Evolutionary conservation across 1,139 yeast species (phyloP), one percentile per base, ranked within the genome.

Genomic region (Geotrichum phurueaensis): DNA sequence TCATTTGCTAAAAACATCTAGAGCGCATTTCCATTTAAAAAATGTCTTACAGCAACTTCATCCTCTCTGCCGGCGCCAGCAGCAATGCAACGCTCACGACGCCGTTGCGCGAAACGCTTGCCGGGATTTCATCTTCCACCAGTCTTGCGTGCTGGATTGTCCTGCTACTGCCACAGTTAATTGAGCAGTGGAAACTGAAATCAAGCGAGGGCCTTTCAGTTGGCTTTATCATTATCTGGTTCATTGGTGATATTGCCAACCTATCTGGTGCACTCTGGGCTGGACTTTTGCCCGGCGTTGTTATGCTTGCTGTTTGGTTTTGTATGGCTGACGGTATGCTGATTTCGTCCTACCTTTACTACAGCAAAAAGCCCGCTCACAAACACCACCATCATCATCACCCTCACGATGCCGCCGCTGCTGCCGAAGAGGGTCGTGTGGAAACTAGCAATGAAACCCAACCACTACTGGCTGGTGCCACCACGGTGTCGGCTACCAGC

Each of bases 171-270:
- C 96, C 96, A 1, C 96, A 89, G 73, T 79, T 88, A 54, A 81
- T 88, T 49, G 96, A 88, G 71, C 95, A 88, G 73, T 88, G 92
- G 92, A 76, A 87, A 62, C 75, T 84, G 59, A 85, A 87, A 70
- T 82, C 89, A 27, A 89, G 91, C 3, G 94, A 87, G 49, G 96
- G 96, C 4, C 84, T 88, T 25, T 85, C 95, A 43, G 79, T 86
- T 49, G 82, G 86, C 2, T 88, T 88, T 69, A 79, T 88, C 39
- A 68, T 81, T 20, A 81, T 86, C 60, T 88, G 96, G 96, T 80
- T 86, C 58, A 67, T 84, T 39, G 96, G 96, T 10, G 96, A 88
- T 69, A 60, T 87, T 10, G 79, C 85, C 66, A 88, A 88, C 70
- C 77, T 88, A 54, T 68, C 79, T 1, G 96, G 96, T 1, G 78